Evolutionary conservation across 768 basidiomycete species (phyloP), one percentile per base, ranked within the genome.

Genomic region (Kwoniella heveanensis): DNA sequence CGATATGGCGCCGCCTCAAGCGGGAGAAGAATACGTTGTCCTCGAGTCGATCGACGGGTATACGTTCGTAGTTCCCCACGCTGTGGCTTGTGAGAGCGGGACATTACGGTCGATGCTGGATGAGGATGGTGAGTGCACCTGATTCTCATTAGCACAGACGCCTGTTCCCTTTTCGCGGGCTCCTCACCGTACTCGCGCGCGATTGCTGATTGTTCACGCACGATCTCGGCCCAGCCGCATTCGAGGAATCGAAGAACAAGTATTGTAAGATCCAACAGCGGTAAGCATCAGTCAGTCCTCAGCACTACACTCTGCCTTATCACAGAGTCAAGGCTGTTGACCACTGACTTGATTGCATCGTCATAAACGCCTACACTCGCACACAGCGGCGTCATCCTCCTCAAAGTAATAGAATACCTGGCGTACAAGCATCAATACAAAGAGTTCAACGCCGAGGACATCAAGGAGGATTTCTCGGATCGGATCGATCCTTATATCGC

Each of bases 351-450:
- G 15, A 51, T 52, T 19, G 17, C 24, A 26, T 21, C 25, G 49
- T 12, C 19, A 32, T 17, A 8, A 51, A 12, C 15, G 47, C 19
- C 25, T 13, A 9, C 49, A 6, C 27, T 21, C 13, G 39, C 26
- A n/a, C 22, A 9, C 70, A 84, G 84, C 27, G 84, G 82, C 1
- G 84, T 88, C 25, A 87, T 95, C 36, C 86, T 91, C 1, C 90
- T 93, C 80, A 93, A 91, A 75, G 83, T 95, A 56, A 84, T 91
- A 46, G 93, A 97, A 79, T 96, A 92, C 76, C 90, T 95, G 82
- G 82, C 85, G 30, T 93, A 89, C 83, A 93, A 90, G 80, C 82
- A 86, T 0, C 84, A 91, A 64, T 92, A 91, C 75, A 86, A 88
- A 65, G 84, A 84, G n/a, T 83, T 82, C 1, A 85, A 85, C 0